A percentile compares a stretch with the other conserved stretches of the same genome.
Evolutionary conservation across 2,329 filamentous ascomycete genomes (phyloP).

Genomic region (Coniella lustricola): DNA sequence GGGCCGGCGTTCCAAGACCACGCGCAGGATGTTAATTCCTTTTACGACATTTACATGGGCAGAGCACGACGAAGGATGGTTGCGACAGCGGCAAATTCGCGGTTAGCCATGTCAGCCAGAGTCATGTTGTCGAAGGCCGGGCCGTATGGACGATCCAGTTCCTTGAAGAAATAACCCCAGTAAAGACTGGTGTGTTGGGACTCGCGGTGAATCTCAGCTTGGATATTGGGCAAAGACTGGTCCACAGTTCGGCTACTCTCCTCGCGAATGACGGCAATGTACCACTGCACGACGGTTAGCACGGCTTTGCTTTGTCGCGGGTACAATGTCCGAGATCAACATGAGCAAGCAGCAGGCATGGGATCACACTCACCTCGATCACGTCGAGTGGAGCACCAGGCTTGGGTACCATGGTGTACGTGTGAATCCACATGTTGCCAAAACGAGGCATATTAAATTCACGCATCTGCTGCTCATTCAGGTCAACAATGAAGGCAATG

Average conservation of each 20-base stretch:
- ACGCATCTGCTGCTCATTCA: conserved; percentile 29
- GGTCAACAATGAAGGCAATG: conserved; percentile 36
- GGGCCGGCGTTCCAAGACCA: neutral
- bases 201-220: conserved; percentile 29
- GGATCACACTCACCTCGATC: conserved; percentile 38
- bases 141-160: conserved; percentile 34
- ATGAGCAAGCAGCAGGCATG: neutral
- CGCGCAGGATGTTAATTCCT: neutral
- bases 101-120: conserved; percentile 36
- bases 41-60: neutral
- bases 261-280: conserved; percentile 48
- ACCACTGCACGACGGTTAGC: conserved; percentile 37
- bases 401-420: conserved; percentile 46
- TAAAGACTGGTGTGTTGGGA: conserved; percentile 32
- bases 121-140: conserved; percentile 40
- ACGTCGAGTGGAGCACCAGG: conserved; percentile 42
- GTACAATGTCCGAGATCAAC: no score
- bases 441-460: conserved; percentile 41
- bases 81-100: conserved; percentile 45
- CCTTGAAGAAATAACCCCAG: conserved; percentile 47
- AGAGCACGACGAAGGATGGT: conserved; percentile 37
- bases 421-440: conserved; percentile 43
- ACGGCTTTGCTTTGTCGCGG: no score
- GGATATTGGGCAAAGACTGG: conserved; percentile 34
- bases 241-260: conserved; percentile 38